phyloP scores from a whole-genome alignment of 2,329 filamentous ascomycete species.

The Cladosporium oxysporum region DNA sequence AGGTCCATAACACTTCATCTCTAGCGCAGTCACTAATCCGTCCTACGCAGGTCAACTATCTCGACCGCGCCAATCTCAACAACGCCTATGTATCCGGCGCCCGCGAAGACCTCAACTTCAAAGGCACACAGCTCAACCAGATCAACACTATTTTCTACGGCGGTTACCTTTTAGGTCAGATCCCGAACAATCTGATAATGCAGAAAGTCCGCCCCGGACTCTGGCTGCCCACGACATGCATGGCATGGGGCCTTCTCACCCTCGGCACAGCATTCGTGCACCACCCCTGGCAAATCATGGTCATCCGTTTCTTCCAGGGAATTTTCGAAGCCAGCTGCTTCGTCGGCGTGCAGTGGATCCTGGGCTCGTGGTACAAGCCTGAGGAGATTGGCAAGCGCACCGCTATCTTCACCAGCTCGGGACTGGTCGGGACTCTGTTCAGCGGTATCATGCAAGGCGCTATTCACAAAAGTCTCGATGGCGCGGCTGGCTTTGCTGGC shows the following conservation, averaged over 20 bases:
- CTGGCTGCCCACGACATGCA: constrained; percentile 44
- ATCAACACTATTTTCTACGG: constrained; percentile 37
- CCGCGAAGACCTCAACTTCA: constrained; percentile 53
- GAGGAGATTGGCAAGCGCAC: constrained; percentile 24
- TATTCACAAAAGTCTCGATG: constrained; percentile 40
- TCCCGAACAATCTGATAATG: constrained; percentile 63
- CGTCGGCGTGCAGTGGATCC: constrained; percentile 32
- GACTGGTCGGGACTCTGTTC: constrained; percentile 7
- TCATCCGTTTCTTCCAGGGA: constrained; percentile 54
- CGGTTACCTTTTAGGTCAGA: constrained; percentile 55
- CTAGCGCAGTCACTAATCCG: background rate
- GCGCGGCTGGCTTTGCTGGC: constrained; percentile 41
- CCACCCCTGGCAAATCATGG: constrained; percentile 58
- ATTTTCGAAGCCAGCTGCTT: constrained; percentile 34
- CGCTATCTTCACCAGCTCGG: constrained; percentile 20
- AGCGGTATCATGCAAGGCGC: constrained; percentile 22
- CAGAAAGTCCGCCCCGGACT: constrained; percentile 64
- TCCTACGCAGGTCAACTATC: constrained; percentile 31
- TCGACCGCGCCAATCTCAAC: constrained; percentile 55
- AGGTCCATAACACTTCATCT: background rate
- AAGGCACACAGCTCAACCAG: constrained; percentile 52
- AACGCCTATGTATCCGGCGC: constrained; percentile 60
- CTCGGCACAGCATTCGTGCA: constrained; percentile 53
- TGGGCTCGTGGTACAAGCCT: constrained; percentile 31
- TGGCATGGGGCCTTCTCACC: constrained; percentile 66